These are phyloP conservation scores for Sporothrix variecibatus DNA, from an alignment of 2,329 filamentous ascomycete genomes.

Conservation along the genomic window DNA sequence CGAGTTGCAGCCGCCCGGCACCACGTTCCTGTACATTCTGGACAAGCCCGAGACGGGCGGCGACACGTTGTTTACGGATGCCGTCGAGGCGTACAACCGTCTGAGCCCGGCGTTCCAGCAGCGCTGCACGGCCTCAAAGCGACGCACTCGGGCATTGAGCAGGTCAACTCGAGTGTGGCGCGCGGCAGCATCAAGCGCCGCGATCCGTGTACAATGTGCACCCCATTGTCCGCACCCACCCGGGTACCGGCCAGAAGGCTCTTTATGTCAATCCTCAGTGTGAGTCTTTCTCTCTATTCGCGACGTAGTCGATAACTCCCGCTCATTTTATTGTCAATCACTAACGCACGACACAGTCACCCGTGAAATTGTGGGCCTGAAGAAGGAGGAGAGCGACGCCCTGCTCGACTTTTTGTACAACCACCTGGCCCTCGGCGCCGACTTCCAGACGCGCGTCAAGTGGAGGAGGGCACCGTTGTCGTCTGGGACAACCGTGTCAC, in stretches of 20 bases:
- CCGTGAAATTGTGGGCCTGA: slow-evolving; percentile 75
- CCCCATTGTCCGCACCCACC: slow-evolving; percentile 79
- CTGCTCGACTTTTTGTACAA: slow-evolving; percentile 77
- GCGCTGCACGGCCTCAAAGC: slow-evolving; percentile 78
- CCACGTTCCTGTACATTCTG: slow-evolving; percentile 86
- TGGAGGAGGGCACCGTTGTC: slow-evolving; percentile 78
- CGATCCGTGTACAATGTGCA: slow-evolving; percentile 73
- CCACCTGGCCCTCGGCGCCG: slow-evolving; percentile 70
- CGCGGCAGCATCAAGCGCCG: slow-evolving; percentile 69
- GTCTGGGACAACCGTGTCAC: slow-evolving; percentile 86
- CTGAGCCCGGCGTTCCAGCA: slow-evolving; percentile 72
- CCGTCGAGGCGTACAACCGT: slow-evolving; percentile 77
- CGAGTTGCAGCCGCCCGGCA: slow-evolving; percentile 51
- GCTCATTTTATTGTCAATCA: background rate
- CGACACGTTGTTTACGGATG: slow-evolving; percentile 81
- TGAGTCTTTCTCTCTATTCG: slow-evolving; percentile 52
- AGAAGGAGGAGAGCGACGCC: slow-evolving; percentile 82
- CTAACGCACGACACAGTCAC: slow-evolving; percentile 51
- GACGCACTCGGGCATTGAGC: slow-evolving; percentile 79
- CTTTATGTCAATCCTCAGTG: slow-evolving; percentile 83
- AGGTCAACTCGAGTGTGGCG: slow-evolving; percentile 68
- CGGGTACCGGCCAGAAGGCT: slow-evolving; percentile 79
- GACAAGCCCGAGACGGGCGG: slow-evolving; percentile 78
- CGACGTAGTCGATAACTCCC: background rate
- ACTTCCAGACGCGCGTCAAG: slow-evolving; percentile 73